A percentile compares a stretch with the other conserved stretches of the same genome.
phyloP scores from a whole-genome alignment of 139 green algal genomes.

The Micractinium sp. region DNA sequence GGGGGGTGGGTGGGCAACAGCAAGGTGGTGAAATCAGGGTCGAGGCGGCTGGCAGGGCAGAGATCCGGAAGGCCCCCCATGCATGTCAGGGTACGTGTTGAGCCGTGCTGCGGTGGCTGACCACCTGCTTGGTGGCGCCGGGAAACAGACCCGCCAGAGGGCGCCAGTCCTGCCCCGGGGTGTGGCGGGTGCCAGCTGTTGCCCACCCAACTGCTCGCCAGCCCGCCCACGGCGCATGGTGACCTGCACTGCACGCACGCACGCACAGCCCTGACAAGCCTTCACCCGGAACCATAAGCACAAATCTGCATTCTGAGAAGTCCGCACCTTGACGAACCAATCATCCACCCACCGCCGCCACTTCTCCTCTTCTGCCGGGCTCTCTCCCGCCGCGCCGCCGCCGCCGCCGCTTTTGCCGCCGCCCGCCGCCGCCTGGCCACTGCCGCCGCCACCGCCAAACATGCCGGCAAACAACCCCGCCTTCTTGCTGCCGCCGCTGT shows the following conservation, averaged over 20 bases:
- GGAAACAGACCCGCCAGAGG: no score
- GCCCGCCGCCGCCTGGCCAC: background rate
- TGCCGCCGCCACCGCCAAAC: constrained; percentile 20
- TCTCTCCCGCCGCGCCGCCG: background rate
- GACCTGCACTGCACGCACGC: background rate
- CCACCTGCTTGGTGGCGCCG: no score
- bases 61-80: background rate
- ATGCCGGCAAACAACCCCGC: background rate
- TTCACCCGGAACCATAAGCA: background rate
- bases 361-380: constrained; percentile 59
- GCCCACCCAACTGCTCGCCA: background rate
- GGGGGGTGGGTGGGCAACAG: background rate
- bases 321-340: constrained; percentile 83
- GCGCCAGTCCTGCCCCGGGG: no score
- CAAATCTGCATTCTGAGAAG: no score
- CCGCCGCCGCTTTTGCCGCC: no score
- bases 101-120: no score
- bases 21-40: no score
- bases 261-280: background rate
- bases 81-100: no score
- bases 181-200: no score
- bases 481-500: background rate
- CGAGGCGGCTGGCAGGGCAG: no score
- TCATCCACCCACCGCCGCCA: constrained; percentile 96
- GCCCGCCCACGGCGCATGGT: no score